A percentile compares a stretch with the other conserved stretches of the same genome.
phyloP scores from a whole-genome alignment of 192 early-diverging fungal genomes.

The Chytriomyces sp. region DNA sequence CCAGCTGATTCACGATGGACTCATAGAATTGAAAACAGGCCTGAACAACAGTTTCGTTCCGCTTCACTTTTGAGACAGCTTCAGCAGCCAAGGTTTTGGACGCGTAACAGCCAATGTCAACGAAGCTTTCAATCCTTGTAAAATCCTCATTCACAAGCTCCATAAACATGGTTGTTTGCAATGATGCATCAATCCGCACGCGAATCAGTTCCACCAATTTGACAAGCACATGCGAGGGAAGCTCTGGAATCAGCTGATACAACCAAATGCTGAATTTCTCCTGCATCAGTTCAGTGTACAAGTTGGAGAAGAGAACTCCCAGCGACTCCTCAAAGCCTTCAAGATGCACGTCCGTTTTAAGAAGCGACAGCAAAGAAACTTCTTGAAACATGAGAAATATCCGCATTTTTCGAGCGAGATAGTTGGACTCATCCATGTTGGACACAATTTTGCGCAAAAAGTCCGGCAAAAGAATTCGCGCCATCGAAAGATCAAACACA shows the following conservation, averaged over 20 bases:
- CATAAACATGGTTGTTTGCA: background rate
- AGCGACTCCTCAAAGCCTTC: slow-evolving; percentile 21
- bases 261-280: slow-evolving; percentile 1
- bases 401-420: slow-evolving; percentile 5
- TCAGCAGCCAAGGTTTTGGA: slow-evolving; percentile 9
- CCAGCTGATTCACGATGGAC: slow-evolving; percentile 25
- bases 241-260: slow-evolving; percentile 21
- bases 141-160: background rate
- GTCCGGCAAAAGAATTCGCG: background rate
- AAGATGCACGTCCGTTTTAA: slow-evolving; percentile 1
- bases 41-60: background rate
- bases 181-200: background rate
- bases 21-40: slow-evolving; percentile 11
- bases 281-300: background rate
- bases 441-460: background rate
- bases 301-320: background rate
- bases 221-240: background rate
- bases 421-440: background rate
- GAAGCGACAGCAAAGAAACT: background rate
- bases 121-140: background rate
- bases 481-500: slow-evolving; percentile 17
- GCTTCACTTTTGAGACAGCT: background rate
- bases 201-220: background rate
- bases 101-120: slow-evolving; percentile 24
- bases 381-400: slow-evolving; percentile 25